Percentiles rank a stretch among this genome's conserved stretches.
phyloP scores from a whole-genome alignment of 2,329 filamentous ascomycete species.

The Emericellopsis atlantica region DNA sequence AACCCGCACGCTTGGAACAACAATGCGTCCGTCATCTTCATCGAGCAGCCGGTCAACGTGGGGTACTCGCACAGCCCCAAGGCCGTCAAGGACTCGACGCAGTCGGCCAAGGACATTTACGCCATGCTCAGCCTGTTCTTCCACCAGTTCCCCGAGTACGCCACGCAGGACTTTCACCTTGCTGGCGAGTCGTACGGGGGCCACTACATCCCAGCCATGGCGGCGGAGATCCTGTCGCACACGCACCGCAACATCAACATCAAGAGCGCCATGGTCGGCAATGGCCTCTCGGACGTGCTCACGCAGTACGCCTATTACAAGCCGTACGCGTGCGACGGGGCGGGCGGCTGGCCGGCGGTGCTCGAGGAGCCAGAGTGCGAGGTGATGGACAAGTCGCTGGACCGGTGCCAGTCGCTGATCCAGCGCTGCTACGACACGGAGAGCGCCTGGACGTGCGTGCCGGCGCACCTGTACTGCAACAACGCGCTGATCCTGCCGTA shows the following conservation, averaged over 20 bases:
- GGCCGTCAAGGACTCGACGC: conserved; percentile 52
- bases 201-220: conserved; percentile 90
- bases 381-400: conserved; percentile 84
- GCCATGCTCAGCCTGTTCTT: conserved; percentile 96
- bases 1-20: conserved; percentile 93
- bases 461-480: conserved; percentile 97
- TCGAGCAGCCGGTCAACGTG: conserved; percentile 97
- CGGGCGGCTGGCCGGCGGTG: conserved; percentile 86
- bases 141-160: conserved; percentile 95
- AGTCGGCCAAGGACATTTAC: conserved; percentile 93
- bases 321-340: conserved; percentile 83
- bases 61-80: conserved; percentile 71
- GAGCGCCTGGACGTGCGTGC: conserved; percentile 71
- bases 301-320: conserved; percentile 94
- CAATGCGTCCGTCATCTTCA: conserved; percentile 97
- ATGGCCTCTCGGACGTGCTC: conserved; percentile 85
- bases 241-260: conserved; percentile 97
- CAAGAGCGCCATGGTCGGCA: conserved; percentile 88
- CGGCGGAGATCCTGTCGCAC: conserved; percentile 75
- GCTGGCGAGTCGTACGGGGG: conserved; percentile 91
- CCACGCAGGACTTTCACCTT: conserved; percentile 93
- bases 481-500: conserved; percentile 91
- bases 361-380: conserved; percentile 65
- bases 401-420: conserved; percentile 82
- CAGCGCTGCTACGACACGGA: conserved; percentile 84